Evolutionary conservation across 75 land plant genomes (phyloP).

Genomic region (Chamaecyparis obtusa): DNA sequence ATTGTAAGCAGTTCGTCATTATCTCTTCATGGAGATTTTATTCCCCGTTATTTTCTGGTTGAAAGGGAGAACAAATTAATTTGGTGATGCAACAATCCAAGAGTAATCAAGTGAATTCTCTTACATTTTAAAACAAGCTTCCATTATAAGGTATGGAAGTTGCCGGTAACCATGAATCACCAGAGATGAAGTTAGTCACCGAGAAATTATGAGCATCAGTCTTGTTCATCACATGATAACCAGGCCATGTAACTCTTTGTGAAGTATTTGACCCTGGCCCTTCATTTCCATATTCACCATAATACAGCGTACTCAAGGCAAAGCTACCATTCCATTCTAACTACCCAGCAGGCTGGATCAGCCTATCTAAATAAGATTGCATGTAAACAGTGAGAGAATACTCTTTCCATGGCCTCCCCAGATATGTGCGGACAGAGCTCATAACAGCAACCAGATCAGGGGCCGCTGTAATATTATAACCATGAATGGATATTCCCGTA

Average conservation of each 20-base stretch:
- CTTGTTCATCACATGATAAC: neutral
- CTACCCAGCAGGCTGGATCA: conserved; percentile 27
- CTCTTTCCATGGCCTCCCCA: conserved; percentile 27
- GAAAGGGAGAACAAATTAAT: too few relatives aligned
- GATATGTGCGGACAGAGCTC: neutral
- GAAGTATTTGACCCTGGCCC: conserved; percentile 17
- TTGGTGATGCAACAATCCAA: too few relatives aligned
- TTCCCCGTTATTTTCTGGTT: too few relatives aligned
- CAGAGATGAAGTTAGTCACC: conserved; percentile 9
- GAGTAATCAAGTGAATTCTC: too few relatives aligned
- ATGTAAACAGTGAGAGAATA: conserved; percentile 19
- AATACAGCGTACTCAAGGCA: conserved; percentile 25
- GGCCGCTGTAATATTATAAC: conserved; percentile 12
- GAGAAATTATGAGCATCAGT: conserved; percentile 7
- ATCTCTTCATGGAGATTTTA: too few relatives aligned
- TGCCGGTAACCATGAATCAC: conserved; percentile 9
- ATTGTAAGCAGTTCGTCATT: too few relatives aligned
- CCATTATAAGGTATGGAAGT: neutral
- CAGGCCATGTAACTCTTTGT: conserved; percentile 22
- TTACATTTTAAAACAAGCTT: neutral
- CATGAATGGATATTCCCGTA: conserved; percentile 26
- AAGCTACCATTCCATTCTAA: conserved; percentile 19
- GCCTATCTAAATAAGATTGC: neutral
- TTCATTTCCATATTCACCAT: conserved; percentile 22
- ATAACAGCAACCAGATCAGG: conserved; percentile 2